These are phyloP conservation scores for Penicillium pulvis DNA, from an alignment of 495 filamentous ascomycete genomes.

Conservation along the genomic window DNA sequence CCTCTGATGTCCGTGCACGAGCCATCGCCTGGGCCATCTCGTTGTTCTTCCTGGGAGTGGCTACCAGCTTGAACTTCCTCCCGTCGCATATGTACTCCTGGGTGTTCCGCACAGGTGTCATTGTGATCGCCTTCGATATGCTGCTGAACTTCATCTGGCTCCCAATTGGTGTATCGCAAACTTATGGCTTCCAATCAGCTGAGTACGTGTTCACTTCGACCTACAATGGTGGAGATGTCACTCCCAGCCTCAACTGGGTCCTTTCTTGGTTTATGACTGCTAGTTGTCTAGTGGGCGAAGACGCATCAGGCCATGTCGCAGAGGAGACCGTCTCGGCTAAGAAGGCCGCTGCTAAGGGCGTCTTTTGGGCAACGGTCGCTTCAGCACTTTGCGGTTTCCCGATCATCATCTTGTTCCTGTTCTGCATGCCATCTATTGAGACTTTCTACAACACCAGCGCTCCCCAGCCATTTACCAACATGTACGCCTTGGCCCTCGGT, in stretches of 20 bases:
- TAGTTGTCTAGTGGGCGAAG: conserved; percentile 37
- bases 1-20: conserved; percentile 33
- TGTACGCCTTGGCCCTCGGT: conserved; percentile 39
- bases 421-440: conserved; percentile 40
- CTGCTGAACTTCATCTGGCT: conserved; percentile 43
- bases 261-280: conserved; percentile 36
- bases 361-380: conserved; percentile 40
- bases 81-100: conserved; percentile 36
- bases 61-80: conserved; percentile 36
- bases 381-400: conserved; percentile 38
- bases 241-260: conserved; percentile 38
- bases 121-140: conserved; percentile 36
- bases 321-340: conserved; percentile 41
- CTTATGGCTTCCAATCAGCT: conserved; percentile 38
- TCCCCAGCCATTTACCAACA: conserved; percentile 43
- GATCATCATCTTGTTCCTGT: conserved; percentile 39
- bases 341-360: conserved; percentile 39
- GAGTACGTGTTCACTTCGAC: conserved; percentile 38
- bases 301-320: conserved; percentile 40
- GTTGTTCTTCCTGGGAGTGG: conserved; percentile 32
- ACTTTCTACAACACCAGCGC: conserved; percentile 31
- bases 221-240: conserved; percentile 35
- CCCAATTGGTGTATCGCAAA: conserved; percentile 35
- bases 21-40: conserved; percentile 39
- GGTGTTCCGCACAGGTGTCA: conserved; percentile 39